A percentile compares a stretch with the other conserved stretches of the same genome.
These are phyloP conservation scores for Leccinum arenicola DNA, from an alignment of 768 basidiomycete genomes.

Conservation along the genomic window DNA sequence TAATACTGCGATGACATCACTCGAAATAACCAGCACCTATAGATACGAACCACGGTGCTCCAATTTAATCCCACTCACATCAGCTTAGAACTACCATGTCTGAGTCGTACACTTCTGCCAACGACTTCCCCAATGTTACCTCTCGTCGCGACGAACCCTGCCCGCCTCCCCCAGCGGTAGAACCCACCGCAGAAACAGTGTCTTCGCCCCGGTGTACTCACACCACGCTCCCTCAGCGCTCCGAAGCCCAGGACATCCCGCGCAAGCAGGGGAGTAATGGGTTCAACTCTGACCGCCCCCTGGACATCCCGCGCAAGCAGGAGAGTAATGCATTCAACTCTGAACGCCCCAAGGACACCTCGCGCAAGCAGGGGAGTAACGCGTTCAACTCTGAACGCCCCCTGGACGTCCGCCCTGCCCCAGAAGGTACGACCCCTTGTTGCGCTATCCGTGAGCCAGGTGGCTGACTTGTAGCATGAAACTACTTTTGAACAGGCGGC, in stretches of 20 bases:
- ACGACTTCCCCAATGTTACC: slow-evolving; percentile 21
- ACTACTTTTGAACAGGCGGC: slow-evolving; percentile 14
- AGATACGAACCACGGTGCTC: neutral
- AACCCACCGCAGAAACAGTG: neutral
- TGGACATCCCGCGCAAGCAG: neutral
- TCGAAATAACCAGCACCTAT: neutral
- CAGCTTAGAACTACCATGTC: slow-evolving; percentile 1
- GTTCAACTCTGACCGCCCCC: too few species aligned
- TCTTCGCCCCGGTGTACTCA: neutral
- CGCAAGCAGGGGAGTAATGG: too few species aligned
- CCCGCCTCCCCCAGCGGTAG: slow-evolving; percentile 44
- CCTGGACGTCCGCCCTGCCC: slow-evolving; percentile 34
- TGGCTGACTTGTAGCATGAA: neutral
- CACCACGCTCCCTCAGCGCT: neutral
- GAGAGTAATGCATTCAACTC: slow-evolving; percentile 28
- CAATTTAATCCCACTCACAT: neutral
- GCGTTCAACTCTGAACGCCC: slow-evolving; percentile 36
- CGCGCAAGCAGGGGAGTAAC: slow-evolving; percentile 10
- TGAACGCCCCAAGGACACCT: slow-evolving; percentile 24
- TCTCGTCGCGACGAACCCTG: slow-evolving; percentile 43
- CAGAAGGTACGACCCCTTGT: slow-evolving; percentile 25
- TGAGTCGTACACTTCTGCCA: slow-evolving; percentile 22
- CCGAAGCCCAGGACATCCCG: neutral
- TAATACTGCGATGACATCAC: neutral
- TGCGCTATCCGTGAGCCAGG: neutral